These are phyloP conservation scores for Curvularia hawaiiensis DNA, from an alignment of 2,329 filamentous ascomycete genomes.

Conservation along the genomic window DNA sequence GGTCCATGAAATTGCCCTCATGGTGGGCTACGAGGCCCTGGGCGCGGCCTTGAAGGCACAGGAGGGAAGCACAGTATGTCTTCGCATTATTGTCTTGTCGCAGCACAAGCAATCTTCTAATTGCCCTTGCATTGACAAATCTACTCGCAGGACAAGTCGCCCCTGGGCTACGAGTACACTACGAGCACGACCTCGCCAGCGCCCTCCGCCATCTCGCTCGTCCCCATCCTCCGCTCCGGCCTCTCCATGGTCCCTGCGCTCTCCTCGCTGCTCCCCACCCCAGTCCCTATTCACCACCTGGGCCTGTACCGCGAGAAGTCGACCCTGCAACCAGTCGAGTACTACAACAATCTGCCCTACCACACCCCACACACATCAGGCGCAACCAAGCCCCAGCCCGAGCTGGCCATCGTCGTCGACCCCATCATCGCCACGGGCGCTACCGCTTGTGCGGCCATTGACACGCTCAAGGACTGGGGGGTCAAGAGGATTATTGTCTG, in stretches of 20 bases:
- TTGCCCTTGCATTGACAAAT: conserved; percentile 1
- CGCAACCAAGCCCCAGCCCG: conserved; percentile 45
- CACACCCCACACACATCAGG: conserved; percentile 58
- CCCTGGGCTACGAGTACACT: conserved; percentile 77
- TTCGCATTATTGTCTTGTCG: neutral
- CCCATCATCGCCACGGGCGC: conserved; percentile 94
- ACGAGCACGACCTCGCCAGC: conserved; percentile 66
- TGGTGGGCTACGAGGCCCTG: conserved; percentile 83
- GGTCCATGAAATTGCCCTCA: conserved; percentile 83
- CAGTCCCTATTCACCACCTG: conserved; percentile 88
- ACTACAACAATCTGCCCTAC: conserved; percentile 96
- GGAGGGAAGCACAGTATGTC: conserved; percentile 67
- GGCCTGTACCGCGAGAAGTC: conserved; percentile 91
- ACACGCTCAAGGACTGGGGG: conserved; percentile 89
- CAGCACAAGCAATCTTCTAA: neutral
- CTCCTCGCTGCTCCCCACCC: conserved; percentile 77
- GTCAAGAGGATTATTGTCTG: conserved; percentile 80
- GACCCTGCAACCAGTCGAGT: conserved; percentile 88
- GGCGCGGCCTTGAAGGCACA: conserved; percentile 63
- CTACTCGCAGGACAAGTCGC: conserved; percentile 70
- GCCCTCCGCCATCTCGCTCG: conserved; percentile 73
- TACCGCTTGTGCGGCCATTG: conserved; percentile 86
- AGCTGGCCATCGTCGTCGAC: conserved; percentile 83
- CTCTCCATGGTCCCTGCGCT: conserved; percentile 90
- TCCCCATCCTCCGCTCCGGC: conserved; percentile 92